Base-by-base conservation (phyloP, 225 moss, liverwort and hornwort genomes). In the Pleurozium schreberi region DNA sequence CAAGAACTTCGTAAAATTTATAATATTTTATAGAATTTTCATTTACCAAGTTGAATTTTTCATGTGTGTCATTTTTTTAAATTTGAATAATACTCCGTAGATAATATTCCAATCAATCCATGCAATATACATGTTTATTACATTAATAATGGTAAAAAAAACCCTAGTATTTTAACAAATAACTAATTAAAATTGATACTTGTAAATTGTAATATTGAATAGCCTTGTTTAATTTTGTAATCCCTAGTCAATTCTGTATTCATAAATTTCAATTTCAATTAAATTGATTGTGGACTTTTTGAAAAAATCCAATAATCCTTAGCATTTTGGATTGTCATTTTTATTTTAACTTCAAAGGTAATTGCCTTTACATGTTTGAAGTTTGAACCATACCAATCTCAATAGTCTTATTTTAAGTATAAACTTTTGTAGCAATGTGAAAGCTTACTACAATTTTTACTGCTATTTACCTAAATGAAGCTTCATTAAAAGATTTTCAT, bases 281-380 rank as follows among this genome's bases (percentile, higher is more conserved):
- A 19, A 31, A 31, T 7, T 15, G 23, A 14, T 42, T 81, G 3
- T 28, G 1, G 6, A 2, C 4, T 14, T 80, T 20, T 58, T 11
- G 7, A 5, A 17, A 13, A 30, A 40, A 4, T 11, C 0, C 6
- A 4, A 9, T 4, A 0, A 42, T 10, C 16, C 0, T 10, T 33
- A 83, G 2, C 8, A 38, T 26, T 45, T 18, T 38, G 6, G 1
- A 36, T 83, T 49, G 7, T 8, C 5, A 50, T 36, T 50, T 50
- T 11, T 27, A 26, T 6, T 83, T 65, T 10, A 43, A 8, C 22
- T 65, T 26, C 8, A 26, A 50, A 36, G 47, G 1, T 36, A 15
- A 19, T 62, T 47, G 47, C 11, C 3, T 63, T 22, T 82, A 10
- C 3, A 34, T 62, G 5, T 38, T 50, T 38, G 17, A 83, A 50